phyloP scores from a whole-genome alignment of 2,329 filamentous ascomycete genomes.

The Sarocladium kiliense region DNA sequence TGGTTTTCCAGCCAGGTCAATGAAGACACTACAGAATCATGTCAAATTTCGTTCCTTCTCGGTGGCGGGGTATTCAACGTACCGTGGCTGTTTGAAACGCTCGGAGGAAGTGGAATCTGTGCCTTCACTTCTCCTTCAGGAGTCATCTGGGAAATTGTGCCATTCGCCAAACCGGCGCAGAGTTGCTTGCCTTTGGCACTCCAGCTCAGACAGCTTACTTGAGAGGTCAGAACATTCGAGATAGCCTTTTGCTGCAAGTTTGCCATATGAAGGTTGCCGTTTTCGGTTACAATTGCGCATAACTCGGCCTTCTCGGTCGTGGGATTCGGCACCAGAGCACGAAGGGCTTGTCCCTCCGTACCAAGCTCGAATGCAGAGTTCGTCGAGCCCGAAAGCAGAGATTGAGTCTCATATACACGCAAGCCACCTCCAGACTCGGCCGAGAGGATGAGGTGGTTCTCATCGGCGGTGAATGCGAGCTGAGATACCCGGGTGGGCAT shows the following conservation, averaged over 20 bases:
- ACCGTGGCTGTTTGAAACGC: conserved; percentile 63
- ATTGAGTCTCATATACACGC: conserved; percentile 73
- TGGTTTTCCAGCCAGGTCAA: conserved; percentile 87
- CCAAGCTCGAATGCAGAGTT: conserved; percentile 68
- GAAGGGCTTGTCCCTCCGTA: conserved; percentile 69
- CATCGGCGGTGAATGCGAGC: conserved; percentile 85
- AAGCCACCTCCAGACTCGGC: conserved; percentile 77
- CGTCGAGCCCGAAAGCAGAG: conserved; percentile 60
- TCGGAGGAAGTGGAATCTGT: conserved; percentile 71
- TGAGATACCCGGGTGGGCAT: conserved; percentile 78
- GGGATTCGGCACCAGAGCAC: conserved; percentile 76
- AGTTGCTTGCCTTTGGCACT: conserved; percentile 91
- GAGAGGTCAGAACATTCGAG: conserved; percentile 60
- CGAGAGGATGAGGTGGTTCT: conserved; percentile 76
- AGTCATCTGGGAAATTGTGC: conserved; percentile 76
- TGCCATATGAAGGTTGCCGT: conserved; percentile 78
- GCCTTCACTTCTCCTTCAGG: conserved; percentile 73
- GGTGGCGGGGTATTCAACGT: conserved; percentile 25
- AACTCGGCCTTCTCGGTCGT: conserved; percentile 65
- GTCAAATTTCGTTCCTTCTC: conserved; percentile 14
- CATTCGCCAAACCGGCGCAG: conserved; percentile 77
- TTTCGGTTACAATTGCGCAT: conserved; percentile 73
- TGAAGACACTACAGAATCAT: conserved; percentile 56
- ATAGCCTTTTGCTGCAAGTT: conserved; percentile 66
- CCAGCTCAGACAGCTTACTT: conserved; percentile 84